Evolutionary conservation across 2,329 filamentous ascomycete species (phyloP).

Genomic region (Aureobasidium mangrovei): DNA sequence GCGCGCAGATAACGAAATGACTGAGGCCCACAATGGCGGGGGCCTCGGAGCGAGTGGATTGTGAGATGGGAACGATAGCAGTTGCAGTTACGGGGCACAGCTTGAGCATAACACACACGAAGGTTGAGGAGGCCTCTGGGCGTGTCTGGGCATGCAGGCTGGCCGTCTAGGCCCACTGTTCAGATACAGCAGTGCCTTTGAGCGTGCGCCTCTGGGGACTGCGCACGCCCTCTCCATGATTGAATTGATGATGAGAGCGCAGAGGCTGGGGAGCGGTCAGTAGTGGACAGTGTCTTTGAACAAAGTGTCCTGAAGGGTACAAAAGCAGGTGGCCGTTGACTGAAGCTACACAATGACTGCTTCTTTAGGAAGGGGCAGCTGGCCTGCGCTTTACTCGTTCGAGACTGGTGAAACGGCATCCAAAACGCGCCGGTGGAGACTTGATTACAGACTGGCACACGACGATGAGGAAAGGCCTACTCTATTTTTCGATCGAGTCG

Average conservation of each 20-base stretch:
- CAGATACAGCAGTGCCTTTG: neutral
- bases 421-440: too few species aligned
- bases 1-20: neutral
- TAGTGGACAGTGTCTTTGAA: neutral
- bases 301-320: neutral
- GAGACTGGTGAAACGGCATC: too few species aligned
- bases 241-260: neutral
- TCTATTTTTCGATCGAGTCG: neutral
- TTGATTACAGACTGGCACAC: too few species aligned
- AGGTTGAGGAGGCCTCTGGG: neutral
- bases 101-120: neutral
- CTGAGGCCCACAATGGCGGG: conserved; percentile 3
- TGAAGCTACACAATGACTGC: neutral
- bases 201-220: neutral
- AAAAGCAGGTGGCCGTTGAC: conserved; percentile 7
- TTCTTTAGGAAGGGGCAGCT: too few species aligned
- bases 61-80: neutral
- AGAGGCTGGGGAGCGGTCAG: conserved; percentile 1
- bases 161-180: neutral
- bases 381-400: too few species aligned
- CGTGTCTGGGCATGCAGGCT: neutral
- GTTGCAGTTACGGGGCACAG: too few species aligned
- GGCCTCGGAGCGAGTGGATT: neutral
- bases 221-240: neutral
- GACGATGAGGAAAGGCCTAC: too few species aligned